Evolutionary conservation across 306 rosid species (phyloP).

Genomic region (Lagenaria siceraria): DNA sequence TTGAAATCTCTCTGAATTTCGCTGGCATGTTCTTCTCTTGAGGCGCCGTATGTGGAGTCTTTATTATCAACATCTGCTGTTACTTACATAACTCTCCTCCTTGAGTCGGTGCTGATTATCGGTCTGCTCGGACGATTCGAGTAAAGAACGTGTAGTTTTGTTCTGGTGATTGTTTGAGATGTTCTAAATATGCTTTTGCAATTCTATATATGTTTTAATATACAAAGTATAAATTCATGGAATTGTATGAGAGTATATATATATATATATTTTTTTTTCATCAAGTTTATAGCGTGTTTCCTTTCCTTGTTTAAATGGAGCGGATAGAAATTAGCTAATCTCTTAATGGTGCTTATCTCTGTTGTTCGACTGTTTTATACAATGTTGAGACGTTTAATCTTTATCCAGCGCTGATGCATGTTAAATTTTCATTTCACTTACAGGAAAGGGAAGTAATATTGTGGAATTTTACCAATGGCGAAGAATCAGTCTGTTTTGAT

Average conservation of each 20-base stretch:
- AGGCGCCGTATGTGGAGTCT: not conserved
- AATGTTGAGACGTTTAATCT: not conserved
- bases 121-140: not conserved
- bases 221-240: not conserved
- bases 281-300: not conserved
- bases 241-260: not conserved
- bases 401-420: not conserved
- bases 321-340: not conserved
- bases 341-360: not conserved
- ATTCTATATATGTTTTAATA: not conserved
- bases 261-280: not conserved
- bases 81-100: not conserved
- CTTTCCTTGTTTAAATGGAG: not conserved
- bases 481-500: conserved; percentile 24
- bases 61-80: not conserved
- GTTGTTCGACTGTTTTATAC: not conserved
- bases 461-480: conserved; percentile 26
- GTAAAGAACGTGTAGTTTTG: not conserved
- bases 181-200: not conserved
- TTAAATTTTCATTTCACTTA: not conserved
- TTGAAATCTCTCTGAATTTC: not conserved
- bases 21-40: not conserved
- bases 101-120: not conserved
- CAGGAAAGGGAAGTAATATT: not conserved
- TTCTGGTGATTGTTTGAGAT: not conserved